Percentiles rank a stretch among this genome's conserved stretches.
These are phyloP conservation scores for Gynandropsis gynandra DNA, from an alignment of 345 rosid species.

Conservation along the genomic window DNA sequence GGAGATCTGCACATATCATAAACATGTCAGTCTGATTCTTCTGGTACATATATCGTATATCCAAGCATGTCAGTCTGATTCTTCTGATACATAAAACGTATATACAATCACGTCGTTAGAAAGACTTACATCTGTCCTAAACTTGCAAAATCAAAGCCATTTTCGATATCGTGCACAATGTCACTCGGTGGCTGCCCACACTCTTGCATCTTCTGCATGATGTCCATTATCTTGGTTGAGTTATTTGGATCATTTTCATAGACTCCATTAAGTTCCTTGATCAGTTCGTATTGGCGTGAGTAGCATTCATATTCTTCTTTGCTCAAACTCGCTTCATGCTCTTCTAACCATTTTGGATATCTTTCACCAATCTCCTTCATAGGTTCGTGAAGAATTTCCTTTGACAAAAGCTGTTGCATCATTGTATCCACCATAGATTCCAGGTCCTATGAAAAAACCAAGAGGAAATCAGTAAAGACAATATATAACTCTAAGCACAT, in stretches of 20 bases:
- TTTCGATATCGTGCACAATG: conserved; percentile 83
- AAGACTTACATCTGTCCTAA: conserved; percentile 78
- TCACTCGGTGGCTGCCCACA: conserved; percentile 98
- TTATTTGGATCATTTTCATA: conserved; percentile 71
- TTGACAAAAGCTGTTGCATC: conserved; percentile 96
- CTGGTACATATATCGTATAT: no score
- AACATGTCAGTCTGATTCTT: conserved; percentile 3
- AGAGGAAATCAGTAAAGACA: neutral
- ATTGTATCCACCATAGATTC: conserved; percentile 90
- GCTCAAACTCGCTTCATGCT: conserved; percentile 50
- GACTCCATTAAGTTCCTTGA: conserved; percentile 70
- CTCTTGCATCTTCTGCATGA: conserved; percentile 99
- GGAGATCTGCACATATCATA: conserved; percentile 43
- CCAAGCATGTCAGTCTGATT: neutral
- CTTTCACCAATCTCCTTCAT: conserved; percentile 91
- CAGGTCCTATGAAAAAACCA: conserved; percentile 55
- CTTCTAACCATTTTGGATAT: conserved; percentile 92
- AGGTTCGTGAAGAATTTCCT: conserved; percentile 95
- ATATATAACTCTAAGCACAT: no score
- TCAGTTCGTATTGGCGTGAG: conserved; percentile 59
- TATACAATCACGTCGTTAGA: neutral
- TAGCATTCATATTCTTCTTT: conserved; percentile 67
- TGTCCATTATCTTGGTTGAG: conserved; percentile 74
- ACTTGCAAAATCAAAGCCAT: conserved; percentile 69
- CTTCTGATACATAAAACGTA: neutral